Conservation (phyloP, 179 eudicot genomes). For the Drosera spatulata region DNA sequence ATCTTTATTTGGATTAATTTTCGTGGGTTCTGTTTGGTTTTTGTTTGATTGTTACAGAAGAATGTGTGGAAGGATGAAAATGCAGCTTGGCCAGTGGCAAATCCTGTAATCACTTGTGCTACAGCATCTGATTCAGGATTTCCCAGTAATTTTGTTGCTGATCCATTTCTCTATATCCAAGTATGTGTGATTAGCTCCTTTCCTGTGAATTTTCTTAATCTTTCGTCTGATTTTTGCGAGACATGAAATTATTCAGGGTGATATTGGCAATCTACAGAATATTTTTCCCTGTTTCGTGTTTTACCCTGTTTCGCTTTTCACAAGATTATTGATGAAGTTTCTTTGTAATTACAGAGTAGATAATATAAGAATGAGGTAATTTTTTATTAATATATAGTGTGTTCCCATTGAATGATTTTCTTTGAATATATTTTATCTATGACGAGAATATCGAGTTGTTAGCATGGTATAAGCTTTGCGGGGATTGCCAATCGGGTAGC, state of each 20-base stretch:
- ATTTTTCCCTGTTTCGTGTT: too few relatives aligned
- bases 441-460: background rate
- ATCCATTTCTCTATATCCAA: constrained; percentile 76
- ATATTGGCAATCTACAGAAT: too few relatives aligned
- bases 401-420: background rate
- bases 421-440: background rate
- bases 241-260: too few relatives aligned
- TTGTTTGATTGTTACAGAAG: constrained; percentile 27
- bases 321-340: too few relatives aligned
- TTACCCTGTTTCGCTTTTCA: too few relatives aligned
- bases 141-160: constrained; percentile 94
- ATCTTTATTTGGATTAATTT: too few relatives aligned
- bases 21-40: background rate
- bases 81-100: constrained; percentile 92
- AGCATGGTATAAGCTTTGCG: too few relatives aligned
- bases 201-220: constrained; percentile 1
- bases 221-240: background rate
- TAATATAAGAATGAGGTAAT: background rate
- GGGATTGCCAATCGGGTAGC: too few relatives aligned
- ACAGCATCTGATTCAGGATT: constrained; percentile 61
- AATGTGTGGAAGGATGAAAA: constrained; percentile 45
- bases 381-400: background rate
- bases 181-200: constrained; percentile 11
- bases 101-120: constrained; percentile 85
- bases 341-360: too few relatives aligned